phyloP scores from a whole-genome alignment of 2,329 filamentous ascomycete genomes.

The Domatiomyces catenatus region DNA sequence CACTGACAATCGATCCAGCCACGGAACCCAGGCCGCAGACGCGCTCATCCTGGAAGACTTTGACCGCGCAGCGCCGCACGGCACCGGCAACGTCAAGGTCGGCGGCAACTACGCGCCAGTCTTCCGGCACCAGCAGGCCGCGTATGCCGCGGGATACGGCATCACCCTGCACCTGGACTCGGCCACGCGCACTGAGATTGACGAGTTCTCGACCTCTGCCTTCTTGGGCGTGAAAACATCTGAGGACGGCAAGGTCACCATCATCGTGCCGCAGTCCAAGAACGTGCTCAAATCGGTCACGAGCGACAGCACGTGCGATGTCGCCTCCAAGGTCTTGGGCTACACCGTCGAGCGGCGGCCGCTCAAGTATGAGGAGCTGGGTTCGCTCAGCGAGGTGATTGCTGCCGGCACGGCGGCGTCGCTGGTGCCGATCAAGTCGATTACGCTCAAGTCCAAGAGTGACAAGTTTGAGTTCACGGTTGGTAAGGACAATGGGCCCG shows the following conservation, averaged over 20 bases:
- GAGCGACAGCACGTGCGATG: slow-evolving; percentile 58
- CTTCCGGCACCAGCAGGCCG: slow-evolving; percentile 69
- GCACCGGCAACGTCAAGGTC: slow-evolving; percentile 81
- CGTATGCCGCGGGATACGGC: slow-evolving; percentile 64
- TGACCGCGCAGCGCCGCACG: slow-evolving; percentile 80
- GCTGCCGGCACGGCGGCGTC: slow-evolving; percentile 85
- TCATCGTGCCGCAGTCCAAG: slow-evolving; percentile 75
- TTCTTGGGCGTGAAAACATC: slow-evolving; percentile 66
- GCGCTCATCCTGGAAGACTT: slow-evolving; percentile 83
- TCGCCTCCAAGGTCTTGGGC: slow-evolving; percentile 56
- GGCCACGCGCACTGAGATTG: slow-evolving; percentile 65
- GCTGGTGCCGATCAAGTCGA: slow-evolving; percentile 79
- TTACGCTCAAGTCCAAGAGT: slow-evolving; percentile 51
- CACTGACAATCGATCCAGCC: slow-evolving; percentile 22
- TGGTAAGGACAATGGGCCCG: slow-evolving; percentile 43
- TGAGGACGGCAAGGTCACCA: slow-evolving; percentile 37
- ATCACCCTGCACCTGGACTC: slow-evolving; percentile 92
- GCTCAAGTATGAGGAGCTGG: slow-evolving; percentile 45
- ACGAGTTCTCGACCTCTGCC: slow-evolving; percentile 90
- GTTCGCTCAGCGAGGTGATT: slow-evolving; percentile 60
- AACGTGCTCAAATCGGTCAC: slow-evolving; percentile 82
- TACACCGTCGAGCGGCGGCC: slow-evolving; percentile 68
- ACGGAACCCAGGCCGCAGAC: slow-evolving; percentile 75
- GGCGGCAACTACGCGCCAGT: slow-evolving; percentile 95
- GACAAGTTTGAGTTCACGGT: slow-evolving; percentile 42